phyloP scores from a whole-genome alignment of 257 asterid species.

The Fraxinus anomala region DNA sequence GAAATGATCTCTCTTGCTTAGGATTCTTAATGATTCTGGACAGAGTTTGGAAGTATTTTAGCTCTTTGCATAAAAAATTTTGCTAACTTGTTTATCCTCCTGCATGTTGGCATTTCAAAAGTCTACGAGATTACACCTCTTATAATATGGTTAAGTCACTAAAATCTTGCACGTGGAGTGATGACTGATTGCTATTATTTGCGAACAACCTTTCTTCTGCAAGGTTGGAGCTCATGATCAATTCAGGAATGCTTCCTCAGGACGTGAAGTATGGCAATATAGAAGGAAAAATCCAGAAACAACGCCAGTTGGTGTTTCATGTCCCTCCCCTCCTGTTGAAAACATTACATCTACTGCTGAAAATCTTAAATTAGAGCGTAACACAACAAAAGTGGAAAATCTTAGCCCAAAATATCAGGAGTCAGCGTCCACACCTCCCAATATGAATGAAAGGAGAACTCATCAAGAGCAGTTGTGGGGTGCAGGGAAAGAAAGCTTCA shows the following conservation, averaged over 20 bases:
- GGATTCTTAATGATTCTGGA: neutral
- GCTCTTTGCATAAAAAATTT: neutral
- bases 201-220: neutral
- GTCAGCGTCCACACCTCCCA: conserved; percentile 8
- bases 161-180: neutral
- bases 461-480: conserved; percentile 1
- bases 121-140: neutral
- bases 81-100: neutral
- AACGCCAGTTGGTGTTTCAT: conserved; percentile 23
- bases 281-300: conserved; percentile 24
- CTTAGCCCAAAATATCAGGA: conserved; percentile 22
- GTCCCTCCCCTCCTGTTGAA: conserved; percentile 18
- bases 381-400: conserved; percentile 20
- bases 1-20: neutral
- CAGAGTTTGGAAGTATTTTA: neutral
- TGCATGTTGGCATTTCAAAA: neutral
- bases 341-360: conserved; percentile 20
- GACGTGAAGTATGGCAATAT: conserved; percentile 18
- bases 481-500: conserved; percentile 17
- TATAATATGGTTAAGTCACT: neutral
- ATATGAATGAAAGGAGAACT: conserved; percentile 16
- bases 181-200: neutral
- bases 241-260: conserved; percentile 21
- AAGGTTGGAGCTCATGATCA: conserved; percentile 32
- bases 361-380: conserved; percentile 12